phyloP scores from a whole-genome alignment of 1,139 yeast species.

The Schwanniomyces etchellsii region DNA sequence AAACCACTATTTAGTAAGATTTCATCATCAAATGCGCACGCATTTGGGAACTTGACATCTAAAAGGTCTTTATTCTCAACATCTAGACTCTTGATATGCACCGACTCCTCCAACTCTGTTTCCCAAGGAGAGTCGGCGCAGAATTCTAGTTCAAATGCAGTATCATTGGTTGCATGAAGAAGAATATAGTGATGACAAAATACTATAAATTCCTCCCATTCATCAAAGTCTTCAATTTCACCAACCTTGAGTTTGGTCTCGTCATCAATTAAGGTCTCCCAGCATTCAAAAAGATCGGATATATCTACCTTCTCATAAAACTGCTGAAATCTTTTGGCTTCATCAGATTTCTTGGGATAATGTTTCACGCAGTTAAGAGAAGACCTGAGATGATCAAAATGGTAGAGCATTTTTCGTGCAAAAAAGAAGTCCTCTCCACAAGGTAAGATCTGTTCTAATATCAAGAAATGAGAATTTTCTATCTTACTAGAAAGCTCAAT shows the following conservation, averaged over 20 bases:
- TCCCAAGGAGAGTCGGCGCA: background rate
- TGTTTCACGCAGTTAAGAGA: slow-evolving; percentile 63
- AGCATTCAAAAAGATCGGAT: slow-evolving; percentile 51
- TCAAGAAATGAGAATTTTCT: slow-evolving; percentile 53
- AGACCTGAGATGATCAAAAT: slow-evolving; percentile 61
- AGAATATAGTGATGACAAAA: slow-evolving; percentile 75
- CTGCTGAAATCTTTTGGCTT: slow-evolving; percentile 41
- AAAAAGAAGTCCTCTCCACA: slow-evolving; percentile 59
- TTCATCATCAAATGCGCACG: slow-evolving; percentile 17
- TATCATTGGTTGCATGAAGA: slow-evolving; percentile 53
- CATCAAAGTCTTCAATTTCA: slow-evolving; percentile 67
- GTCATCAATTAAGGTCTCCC: slow-evolving; percentile 41
- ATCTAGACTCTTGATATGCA: slow-evolving; percentile 7
- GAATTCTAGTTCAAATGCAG: background rate
- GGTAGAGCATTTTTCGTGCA: slow-evolving; percentile 69
- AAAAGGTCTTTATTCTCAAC: slow-evolving; percentile 7
- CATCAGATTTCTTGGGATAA: slow-evolving; percentile 51
- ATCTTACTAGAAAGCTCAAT: slow-evolving; percentile 45
- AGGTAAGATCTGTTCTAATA: slow-evolving; percentile 71
- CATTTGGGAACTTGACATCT: slow-evolving; percentile 46
- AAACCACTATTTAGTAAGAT: slow-evolving; percentile 52
- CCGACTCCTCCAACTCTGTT: slow-evolving; percentile 1
- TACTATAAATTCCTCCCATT: slow-evolving; percentile 74
- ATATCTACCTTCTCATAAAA: slow-evolving; percentile 47
- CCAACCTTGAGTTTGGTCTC: slow-evolving; percentile 18